Evolutionary conservation across 164 flowering plant species (phyloP), one percentile per base, ranked within the genome.

Genomic region (Nymphaea colorata): DNA sequence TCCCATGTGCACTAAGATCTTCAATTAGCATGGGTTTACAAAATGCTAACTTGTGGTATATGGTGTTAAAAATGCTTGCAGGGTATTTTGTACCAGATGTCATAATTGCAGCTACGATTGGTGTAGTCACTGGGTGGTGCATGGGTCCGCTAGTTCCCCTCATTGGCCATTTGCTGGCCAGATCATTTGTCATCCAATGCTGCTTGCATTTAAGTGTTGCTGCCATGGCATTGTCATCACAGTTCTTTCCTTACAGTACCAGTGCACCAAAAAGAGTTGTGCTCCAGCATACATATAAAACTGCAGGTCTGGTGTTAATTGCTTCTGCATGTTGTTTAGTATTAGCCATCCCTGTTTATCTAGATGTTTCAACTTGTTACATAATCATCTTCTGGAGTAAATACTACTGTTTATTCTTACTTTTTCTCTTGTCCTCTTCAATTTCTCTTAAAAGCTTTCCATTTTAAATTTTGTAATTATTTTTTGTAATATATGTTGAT

Each of bases 211-310:
- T 84, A 17, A 83, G 67, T 67, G 86, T 94, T 66, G 61, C 90
- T 76, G 84, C 83, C n/a, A 62, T 94, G 80, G 97, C 99, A 55
- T 59, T 94, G 59, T 84, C 99, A 71, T 91, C 92, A 36, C 96
- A 87, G 73, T 85, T 91, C 79, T 94, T 94, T 74, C 97, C 97
- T 25, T 94, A 94, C 76, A 90, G 88, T 74, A 74, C 41, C 1
- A 83, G 55, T 73, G 99, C 99, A 66, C 99, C 96, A 18, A 94
- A 94, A 83, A 82, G 99, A 70, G 84, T 94, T 62, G 82, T 91
- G 65, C 70, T 90, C 75, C 99, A 94, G 81, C 95, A 94, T 79
- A 79, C 96, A n/a, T 74, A 82, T 67, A 57, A 75, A 61, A 87
- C 92, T 67, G 44, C 78, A 81, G 97, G 96, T 91, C 8, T 64